Evolutionary conservation across 306 rosid genomes (phyloP).

Genomic region (Prosopis cineraria): DNA sequence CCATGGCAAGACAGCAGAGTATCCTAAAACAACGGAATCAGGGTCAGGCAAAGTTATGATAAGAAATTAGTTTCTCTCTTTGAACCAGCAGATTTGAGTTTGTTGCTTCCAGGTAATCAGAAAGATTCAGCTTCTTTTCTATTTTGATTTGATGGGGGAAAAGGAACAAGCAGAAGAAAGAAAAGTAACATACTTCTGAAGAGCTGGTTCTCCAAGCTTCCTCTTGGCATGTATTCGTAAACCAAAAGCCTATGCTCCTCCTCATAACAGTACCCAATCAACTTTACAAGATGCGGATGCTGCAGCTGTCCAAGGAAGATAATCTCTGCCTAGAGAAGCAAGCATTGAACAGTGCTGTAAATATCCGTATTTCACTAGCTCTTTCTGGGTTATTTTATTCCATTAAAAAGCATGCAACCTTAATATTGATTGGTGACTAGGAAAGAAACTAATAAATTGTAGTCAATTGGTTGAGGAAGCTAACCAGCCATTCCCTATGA

Average conservation of each 20-base stretch:
- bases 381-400: neutral
- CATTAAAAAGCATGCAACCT: neutral
- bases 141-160: neutral
- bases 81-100: neutral
- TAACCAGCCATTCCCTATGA: conserved; percentile 91
- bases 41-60: neutral
- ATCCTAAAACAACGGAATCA: conserved; percentile 44
- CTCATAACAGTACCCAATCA: conserved; percentile 78
- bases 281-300: conserved; percentile 77
- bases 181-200: conserved; percentile 59
- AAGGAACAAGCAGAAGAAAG: neutral
- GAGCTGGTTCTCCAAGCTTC: conserved; percentile 74
- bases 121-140: neutral
- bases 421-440: conserved; percentile 9
- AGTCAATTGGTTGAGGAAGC: conserved; percentile 16
- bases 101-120: too few relatives aligned
- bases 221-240: conserved; percentile 75
- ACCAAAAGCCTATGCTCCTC: conserved; percentile 78
- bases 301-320: conserved; percentile 83
- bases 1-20: conserved; percentile 71
- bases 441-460: neutral
- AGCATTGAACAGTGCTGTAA: neutral
- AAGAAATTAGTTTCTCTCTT: neutral
- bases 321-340: conserved; percentile 62
- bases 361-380: neutral